Evolutionary conservation across 2,329 filamentous ascomycete genomes (phyloP), one percentile per base, ranked within the genome.

Genomic region (Uncinocarpus reesii): DNA sequence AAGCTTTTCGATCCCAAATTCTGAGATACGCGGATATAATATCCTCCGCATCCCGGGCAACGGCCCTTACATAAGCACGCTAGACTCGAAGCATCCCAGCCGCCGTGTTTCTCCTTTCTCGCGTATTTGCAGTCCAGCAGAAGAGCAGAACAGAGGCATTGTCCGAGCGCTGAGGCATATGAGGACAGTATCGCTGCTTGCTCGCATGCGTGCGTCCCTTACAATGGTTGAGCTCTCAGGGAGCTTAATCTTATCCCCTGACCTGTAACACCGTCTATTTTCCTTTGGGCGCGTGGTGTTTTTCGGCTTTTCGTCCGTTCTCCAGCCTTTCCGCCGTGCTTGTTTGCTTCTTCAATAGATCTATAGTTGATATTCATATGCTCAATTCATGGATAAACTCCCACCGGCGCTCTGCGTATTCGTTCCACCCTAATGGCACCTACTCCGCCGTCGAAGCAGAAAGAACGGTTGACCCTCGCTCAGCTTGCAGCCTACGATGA

Each of bases 401-500:
- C 21, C 23, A 37, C 29, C 43, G 46, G 38, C 31, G 28, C 31
- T 28, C n/a, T 42, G 18, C 20, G 16, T 21, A 36, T 28, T 47
- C 34, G 16, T 18, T 44, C 26, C 16, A 38, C 37, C 40, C 42
- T 32, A 35, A 54, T 54, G 52, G 46, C 54, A 37, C 54, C 47
- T 20, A 54, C 41, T 32, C 47, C 66, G 1, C 54, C 59, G 35
- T 57, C 52, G 24, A 65, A 66, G 46, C 62, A 62, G 52, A 78
- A 83, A 70, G 80, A 84, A 62, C 79, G 80, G 53, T 75, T 98
- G 58, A 95, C 88, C 6, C 74, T 96, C 58, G 81, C 83, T 52
- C 89, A 94, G 73, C 72, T 98, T 60, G 84, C 88, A 26, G 83
- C 84, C 42, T 96, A 96, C 71, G 92, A 98, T 70, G 92, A 98